phyloP scores from a whole-genome alignment of 2,329 filamentous ascomycete genomes.

The Colletotrichum sp. region DNA sequence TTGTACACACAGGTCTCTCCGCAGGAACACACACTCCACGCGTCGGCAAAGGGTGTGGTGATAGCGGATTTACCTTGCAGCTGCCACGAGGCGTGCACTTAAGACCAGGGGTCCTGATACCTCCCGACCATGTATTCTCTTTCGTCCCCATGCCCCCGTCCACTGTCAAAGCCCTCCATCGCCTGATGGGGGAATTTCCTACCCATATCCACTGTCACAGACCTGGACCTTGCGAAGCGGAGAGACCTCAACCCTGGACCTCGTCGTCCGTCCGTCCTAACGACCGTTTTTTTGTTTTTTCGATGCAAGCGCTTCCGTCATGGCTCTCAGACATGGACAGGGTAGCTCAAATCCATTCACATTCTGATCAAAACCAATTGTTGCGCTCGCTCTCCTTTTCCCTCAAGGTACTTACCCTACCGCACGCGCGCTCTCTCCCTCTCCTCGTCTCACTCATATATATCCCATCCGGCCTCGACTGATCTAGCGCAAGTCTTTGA shows the following conservation, averaged over 20 bases:
- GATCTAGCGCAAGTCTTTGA: not conserved
- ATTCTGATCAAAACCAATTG: slow-evolving; percentile 20
- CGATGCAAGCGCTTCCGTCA: slow-evolving; percentile 24
- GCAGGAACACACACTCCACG: not conserved
- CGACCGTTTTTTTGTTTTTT: slow-evolving; percentile 20
- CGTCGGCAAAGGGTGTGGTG: slow-evolving; percentile 5
- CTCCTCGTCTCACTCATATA: slow-evolving; percentile 19
- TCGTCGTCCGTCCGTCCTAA: slow-evolving; percentile 20
- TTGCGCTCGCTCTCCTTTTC: slow-evolving; percentile 15
- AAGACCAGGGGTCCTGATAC: slow-evolving; percentile 20
- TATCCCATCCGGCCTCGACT: slow-evolving; percentile 16
- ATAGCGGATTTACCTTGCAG: slow-evolving; percentile 22
- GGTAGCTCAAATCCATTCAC: slow-evolving; percentile 21
- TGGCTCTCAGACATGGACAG: slow-evolving; percentile 25
- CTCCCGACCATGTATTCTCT: slow-evolving; percentile 12
- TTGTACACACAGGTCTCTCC: not conserved
- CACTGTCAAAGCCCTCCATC: slow-evolving; percentile 26
- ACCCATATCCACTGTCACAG: slow-evolving; percentile 23
- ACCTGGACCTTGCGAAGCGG: slow-evolving; percentile 23
- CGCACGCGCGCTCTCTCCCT: slow-evolving; percentile 1
- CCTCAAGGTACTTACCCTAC: slow-evolving; percentile 12
- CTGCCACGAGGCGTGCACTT: slow-evolving; percentile 21
- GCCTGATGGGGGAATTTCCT: slow-evolving; percentile 24
- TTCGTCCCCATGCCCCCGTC: slow-evolving; percentile 21
- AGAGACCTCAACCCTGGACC: slow-evolving; percentile 23